Conservation (phyloP, 257 asterid species). For the Ophiorrhiza pumila region DNA sequence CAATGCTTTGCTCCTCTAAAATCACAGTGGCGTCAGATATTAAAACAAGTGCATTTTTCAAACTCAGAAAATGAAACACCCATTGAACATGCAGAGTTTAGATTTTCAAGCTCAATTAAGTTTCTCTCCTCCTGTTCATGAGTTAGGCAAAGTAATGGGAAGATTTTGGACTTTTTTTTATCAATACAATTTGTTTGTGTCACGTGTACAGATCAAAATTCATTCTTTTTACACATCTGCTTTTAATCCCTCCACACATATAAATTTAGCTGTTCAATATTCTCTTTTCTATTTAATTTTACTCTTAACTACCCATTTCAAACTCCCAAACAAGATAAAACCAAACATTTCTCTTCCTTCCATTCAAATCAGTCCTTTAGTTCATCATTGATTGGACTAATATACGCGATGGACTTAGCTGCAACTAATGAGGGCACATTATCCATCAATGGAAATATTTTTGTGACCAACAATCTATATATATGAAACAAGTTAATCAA, state of each 20-base stretch:
- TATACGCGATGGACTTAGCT: background rate
- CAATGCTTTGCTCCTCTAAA: background rate
- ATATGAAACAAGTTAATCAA: too few species aligned
- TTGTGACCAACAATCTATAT: too few species aligned
- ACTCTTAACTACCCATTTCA: background rate
- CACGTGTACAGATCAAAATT: too few species aligned
- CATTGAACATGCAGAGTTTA: too few species aligned
- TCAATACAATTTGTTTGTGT: background rate
- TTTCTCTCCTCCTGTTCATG: background rate
- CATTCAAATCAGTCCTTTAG: background rate
- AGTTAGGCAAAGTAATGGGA: background rate
- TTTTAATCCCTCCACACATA: background rate
- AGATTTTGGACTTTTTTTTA: background rate
- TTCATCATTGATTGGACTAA: background rate
- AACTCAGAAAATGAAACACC: background rate
- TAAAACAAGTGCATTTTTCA: background rate
- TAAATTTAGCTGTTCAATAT: background rate
- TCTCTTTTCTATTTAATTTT: background rate
- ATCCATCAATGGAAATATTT: background rate
- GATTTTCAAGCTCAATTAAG: background rate
- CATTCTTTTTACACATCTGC: background rate
- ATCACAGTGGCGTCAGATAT: background rate
- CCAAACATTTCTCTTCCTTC: background rate
- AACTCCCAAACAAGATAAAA: background rate
- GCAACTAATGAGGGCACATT: background rate